phyloP scores from a whole-genome alignment of 169 alveolate genomes.

The Pseudocohnilembus persalinus region DNA sequence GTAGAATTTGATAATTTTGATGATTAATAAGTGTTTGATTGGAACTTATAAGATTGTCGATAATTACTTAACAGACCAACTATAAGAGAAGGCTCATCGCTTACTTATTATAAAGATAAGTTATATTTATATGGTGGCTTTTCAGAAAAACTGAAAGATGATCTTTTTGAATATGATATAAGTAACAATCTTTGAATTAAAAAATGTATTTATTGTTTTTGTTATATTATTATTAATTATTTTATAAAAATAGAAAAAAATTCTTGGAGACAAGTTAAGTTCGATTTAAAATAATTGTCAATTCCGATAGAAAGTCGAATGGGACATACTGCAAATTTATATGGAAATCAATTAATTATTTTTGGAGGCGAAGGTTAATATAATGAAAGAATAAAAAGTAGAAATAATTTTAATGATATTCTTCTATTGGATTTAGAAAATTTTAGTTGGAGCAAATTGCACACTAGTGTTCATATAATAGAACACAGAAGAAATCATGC shows the following conservation, averaged over 20 bases:
- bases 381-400: not conserved
- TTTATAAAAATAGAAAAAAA: too few relatives aligned
- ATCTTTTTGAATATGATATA: not conserved
- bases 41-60: not conserved
- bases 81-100: not conserved
- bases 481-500: not conserved
- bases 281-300: not conserved
- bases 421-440: too few relatives aligned
- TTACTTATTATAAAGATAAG: not conserved
- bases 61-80: not conserved
- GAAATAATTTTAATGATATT: not conserved
- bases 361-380: not conserved
- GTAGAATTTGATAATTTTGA: not conserved
- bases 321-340: not conserved
- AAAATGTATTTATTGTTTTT: not conserved
- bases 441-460: not conserved
- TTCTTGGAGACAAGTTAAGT: not conserved
- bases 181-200: too few relatives aligned
- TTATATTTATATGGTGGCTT: not conserved
- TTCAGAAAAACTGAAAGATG: not conserved
- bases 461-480: not conserved
- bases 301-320: not conserved
- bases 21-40: not conserved
- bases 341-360: not conserved
- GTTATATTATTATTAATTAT: too few relatives aligned